Evolutionary conservation across 495 filamentous ascomycete species (phyloP), one percentile per base, ranked within the genome.

Genomic region (Trichoderma gamsii): DNA sequence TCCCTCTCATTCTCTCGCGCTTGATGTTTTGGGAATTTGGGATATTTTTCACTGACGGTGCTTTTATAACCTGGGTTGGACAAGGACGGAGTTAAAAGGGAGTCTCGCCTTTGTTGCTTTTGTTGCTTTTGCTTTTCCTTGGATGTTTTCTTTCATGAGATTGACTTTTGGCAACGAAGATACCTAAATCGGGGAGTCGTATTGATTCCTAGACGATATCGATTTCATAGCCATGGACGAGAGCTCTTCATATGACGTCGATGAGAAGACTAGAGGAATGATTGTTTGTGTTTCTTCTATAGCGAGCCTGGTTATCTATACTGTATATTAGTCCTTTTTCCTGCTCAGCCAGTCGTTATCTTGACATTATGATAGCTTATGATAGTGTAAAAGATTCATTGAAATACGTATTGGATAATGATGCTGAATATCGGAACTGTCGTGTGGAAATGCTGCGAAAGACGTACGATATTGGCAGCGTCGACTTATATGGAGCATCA

Each of bases 21-120:
- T 61, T 15, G 27, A 32, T 61, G 4, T 32, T 52, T 52, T 29
- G 29, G 44, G 4, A 18, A n/a, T n/a, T 49, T 49, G 15, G 13
- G 15, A 5, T 49, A n/a, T 49, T 16, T 16, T 49, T n/a, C 44
- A n/a, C 21, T 29, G 27, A 21, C 12, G 27, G 56, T 61, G 35
- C 13, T 61, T 15, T 29, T 13, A 61, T 32, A 25, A 61, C 13
- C 56, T 32, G 56, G 56, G 56, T 25, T 18, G 56, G 56, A 61
- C n/a, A 29, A 32, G 49, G 56, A 61, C 25, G 56, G 56, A 15
- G 56, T 61, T 61, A 12, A 27, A 61, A 13, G 56, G 56, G 56
- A 61, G 12, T 6, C 56, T 61, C 13, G 23, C 18, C 23, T 29
- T 29, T 61, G 12, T 12, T 61, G 23, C 25, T 61, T 12, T 13